Conservation (phyloP, 805 yeast species). For the Suhomyces xylopsoci region DNA sequence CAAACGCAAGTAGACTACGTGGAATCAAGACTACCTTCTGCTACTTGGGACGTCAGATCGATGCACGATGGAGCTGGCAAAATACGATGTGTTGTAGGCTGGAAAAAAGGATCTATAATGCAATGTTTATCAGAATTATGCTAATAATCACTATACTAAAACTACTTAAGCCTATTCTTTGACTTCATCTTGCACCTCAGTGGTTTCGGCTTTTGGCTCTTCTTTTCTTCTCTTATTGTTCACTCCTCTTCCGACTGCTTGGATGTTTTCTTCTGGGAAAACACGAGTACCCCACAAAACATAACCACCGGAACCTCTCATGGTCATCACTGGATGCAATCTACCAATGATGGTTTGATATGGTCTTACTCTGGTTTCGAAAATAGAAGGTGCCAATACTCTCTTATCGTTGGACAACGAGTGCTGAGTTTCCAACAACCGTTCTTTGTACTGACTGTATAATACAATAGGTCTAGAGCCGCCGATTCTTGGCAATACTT, state of each 20-base stretch:
- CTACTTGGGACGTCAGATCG: slow-evolving; percentile 50
- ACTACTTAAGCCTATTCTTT: background rate
- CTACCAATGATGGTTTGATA: slow-evolving; percentile 94
- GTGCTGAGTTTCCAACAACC: slow-evolving; percentile 70
- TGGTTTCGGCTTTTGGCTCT: background rate
- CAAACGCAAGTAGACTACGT: slow-evolving; percentile 51
- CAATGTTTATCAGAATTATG: background rate
- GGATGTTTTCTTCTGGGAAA: slow-evolving; percentile 58
- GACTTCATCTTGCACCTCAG: background rate
- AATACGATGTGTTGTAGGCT: slow-evolving; percentile 64
- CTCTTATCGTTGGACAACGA: slow-evolving; percentile 63
- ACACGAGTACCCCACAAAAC: slow-evolving; percentile 77
- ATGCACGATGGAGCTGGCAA: slow-evolving; percentile 50
- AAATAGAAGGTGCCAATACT: slow-evolving; percentile 76
- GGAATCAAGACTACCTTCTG: slow-evolving; percentile 10
- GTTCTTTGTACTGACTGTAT: slow-evolving; percentile 79
- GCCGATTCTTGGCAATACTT: slow-evolving; percentile 59
- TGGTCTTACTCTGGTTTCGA: slow-evolving; percentile 77
- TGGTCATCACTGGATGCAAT: slow-evolving; percentile 92
- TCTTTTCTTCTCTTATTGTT: slow-evolving; percentile 33
- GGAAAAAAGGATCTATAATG: slow-evolving; percentile 27
- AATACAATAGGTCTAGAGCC: slow-evolving; percentile 88
- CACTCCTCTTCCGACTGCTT: slow-evolving; percentile 67
- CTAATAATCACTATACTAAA: background rate
- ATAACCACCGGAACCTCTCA: slow-evolving; percentile 90